A percentile compares a stretch with the other conserved stretches of the same genome.
Conservation (phyloP, 208 protist species). For the Trypanosoma rangeli region DNA sequence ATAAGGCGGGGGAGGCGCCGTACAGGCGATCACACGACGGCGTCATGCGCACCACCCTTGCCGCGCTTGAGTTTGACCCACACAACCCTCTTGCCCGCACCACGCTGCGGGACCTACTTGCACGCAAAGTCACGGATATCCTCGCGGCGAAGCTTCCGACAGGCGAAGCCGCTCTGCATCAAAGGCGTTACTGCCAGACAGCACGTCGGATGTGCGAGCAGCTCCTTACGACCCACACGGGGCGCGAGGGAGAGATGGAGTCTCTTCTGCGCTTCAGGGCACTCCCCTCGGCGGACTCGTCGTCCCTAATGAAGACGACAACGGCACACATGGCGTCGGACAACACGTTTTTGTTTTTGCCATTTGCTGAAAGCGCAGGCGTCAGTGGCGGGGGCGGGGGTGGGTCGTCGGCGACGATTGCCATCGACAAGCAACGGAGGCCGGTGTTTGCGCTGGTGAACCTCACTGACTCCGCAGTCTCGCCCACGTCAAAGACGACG, state of each 20-base stretch:
- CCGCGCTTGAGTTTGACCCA: slow-evolving; percentile 54
- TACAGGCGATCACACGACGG: slow-evolving; percentile 38
- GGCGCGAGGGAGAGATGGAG: not conserved
- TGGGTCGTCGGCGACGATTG: slow-evolving; percentile 22
- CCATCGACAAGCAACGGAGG: slow-evolving; percentile 20
- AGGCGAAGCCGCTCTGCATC: slow-evolving; percentile 3
- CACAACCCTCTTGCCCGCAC: slow-evolving; percentile 44
- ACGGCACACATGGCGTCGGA: not conserved
- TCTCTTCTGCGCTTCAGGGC: not conserved
- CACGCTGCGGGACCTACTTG: slow-evolving; percentile 36
- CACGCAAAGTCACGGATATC: slow-evolving; percentile 7
- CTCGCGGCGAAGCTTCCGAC: not conserved
- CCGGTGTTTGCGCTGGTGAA: slow-evolving; percentile 11
- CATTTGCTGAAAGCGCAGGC: not conserved
- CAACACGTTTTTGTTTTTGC: not conserved
- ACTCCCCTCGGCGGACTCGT: not conserved
- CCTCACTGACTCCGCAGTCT: slow-evolving; percentile 4
- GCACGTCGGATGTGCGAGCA: slow-evolving; percentile 18
- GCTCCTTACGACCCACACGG: slow-evolving; percentile 3
- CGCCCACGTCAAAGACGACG: not conserved
- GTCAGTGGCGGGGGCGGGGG: slow-evolving; percentile 17
- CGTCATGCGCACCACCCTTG: slow-evolving; percentile 55
- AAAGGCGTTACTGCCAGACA: slow-evolving; percentile 15
- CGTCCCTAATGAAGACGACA: no score
- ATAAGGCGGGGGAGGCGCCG: slow-evolving; percentile 1